Base-by-base conservation (phyloP, 2,329 filamentous ascomycete genomes). In the Ilyonectria mors-panacis region DNA sequence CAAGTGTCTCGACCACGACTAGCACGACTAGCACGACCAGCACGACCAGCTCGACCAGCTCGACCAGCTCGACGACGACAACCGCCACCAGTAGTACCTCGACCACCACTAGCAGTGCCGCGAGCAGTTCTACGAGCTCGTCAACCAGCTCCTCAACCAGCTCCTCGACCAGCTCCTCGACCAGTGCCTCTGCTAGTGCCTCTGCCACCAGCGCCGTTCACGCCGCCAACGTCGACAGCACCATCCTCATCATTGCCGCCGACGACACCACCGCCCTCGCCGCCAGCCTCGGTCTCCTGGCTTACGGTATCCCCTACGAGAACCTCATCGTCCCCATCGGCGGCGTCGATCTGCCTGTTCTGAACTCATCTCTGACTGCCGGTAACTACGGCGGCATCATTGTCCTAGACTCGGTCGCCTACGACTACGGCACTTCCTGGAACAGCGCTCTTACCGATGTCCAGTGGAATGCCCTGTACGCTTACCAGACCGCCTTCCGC, bases 241-340 rank as follows among this genome's bases (percentile, higher is more conserved):
- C 62, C 30, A 59, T 65, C 23, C 48, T 65, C 39, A 30, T 65
- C 12, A 53, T 65, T 37, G 62, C 62, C 15, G 53, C 55, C 3
- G 33, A 45, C n/a, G 50, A 47, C 30, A 33, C 50, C 8, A 62
- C 54, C 28, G 64, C 61, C 23, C 63, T 19, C n/a, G 59, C 50
- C 37, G 69, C 60, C n/a, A 35, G 45, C 6, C 53, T 50, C 8
- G 69, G 69, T 53, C 55, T 70, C 9, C 21, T 60, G 12, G 67
- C 44, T 39, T 70, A 70, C 19, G 69, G 69, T 2, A 70, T 70
- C 4, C 69, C 69, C 2, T 70, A 54, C 26, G 39, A 70, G 37
- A 65, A 53, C 21, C 51, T 70, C 17, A 28, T 70, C 2, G 67
- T 70, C 4, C 60, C 69, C 9, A 44, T 45, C 39, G 50, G 15